Conservation (phyloP, 139 green algal species). For the Ettlia oleoabundans region DNA sequence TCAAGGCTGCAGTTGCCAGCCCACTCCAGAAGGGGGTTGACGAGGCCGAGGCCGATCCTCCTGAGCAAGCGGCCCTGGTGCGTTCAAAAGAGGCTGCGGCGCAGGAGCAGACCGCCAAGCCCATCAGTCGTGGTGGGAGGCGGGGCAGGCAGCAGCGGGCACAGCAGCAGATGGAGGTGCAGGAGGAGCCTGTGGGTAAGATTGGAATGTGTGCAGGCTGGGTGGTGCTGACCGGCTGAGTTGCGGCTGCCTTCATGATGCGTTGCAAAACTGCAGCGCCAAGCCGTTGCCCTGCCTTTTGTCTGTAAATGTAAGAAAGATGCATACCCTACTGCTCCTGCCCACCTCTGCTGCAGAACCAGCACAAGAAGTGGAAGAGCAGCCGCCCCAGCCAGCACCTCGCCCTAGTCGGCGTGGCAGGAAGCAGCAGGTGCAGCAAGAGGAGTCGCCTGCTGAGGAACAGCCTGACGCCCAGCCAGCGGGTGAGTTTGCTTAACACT, state of each 20-base stretch:
- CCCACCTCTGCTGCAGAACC: not conserved
- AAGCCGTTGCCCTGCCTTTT: not conserved
- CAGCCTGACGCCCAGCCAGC: too few species aligned
- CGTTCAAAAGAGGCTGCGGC: not conserved
- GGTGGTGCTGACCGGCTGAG: too few species aligned
- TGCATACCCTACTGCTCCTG: not conserved
- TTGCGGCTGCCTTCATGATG: too few species aligned
- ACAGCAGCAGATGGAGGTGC: not conserved
- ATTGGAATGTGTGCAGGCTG: too few species aligned
- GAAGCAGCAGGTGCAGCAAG: too few species aligned
- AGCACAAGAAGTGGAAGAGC: not conserved
- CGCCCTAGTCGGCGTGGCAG: not conserved
- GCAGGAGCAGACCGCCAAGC: not conserved
- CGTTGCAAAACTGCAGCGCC: too few species aligned
- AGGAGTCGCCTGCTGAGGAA: too few species aligned
- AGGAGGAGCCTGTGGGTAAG: not conserved
- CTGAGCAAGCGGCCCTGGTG: not conserved
- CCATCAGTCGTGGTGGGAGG: not conserved
- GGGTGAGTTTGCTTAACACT: too few species aligned
- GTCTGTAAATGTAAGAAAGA: not conserved
- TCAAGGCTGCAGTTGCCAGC: not conserved
- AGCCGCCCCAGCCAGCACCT: not conserved
- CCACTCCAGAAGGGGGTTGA: too few species aligned
- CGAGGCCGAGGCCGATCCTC: not conserved
- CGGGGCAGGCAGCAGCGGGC: slow-evolving; percentile 1